Evolutionary conservation across 1,284 basidiomycete genomes (phyloP).

Genomic region (Pascua guehoae): DNA sequence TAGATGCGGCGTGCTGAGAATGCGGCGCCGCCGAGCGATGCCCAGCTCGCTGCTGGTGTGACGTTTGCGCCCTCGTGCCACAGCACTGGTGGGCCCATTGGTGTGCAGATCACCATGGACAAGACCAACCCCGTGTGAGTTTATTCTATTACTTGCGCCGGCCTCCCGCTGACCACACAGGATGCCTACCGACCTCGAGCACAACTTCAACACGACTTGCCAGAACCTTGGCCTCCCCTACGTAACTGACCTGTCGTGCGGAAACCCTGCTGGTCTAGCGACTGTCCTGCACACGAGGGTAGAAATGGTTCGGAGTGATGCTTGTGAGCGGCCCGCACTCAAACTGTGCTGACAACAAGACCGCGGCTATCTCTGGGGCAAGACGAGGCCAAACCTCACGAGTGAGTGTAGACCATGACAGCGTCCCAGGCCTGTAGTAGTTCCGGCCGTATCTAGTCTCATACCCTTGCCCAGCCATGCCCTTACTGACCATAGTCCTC

Average conservation of each 20-base stretch:
- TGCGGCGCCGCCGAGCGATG: constrained; percentile 22
- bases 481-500: constrained; percentile 22
- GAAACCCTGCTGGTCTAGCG: constrained; percentile 30
- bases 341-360: constrained; percentile 8
- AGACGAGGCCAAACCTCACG: constrained; percentile 32
- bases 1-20: constrained; percentile 37
- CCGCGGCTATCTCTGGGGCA: constrained; percentile 33
- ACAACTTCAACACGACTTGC: constrained; percentile 27
- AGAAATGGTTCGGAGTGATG: constrained; percentile 28
- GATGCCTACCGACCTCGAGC: constrained; percentile 24
- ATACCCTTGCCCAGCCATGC: neutral
- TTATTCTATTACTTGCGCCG: no score
- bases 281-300: constrained; percentile 32
- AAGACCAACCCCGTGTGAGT: no score
- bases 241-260: constrained; percentile 35
- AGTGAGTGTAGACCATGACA: constrained; percentile 11
- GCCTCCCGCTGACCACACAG: neutral
- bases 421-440: no score
- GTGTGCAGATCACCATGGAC: constrained; percentile 18
- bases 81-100: constrained; percentile 25
- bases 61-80: constrained; percentile 27
- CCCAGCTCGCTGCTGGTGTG: constrained; percentile 24
- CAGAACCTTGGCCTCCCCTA: constrained; percentile 28
- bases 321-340: constrained; percentile 24
- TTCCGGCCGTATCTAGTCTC: no score